Evolutionary conservation across 768 basidiomycete species (phyloP).

Genomic region (Fomitopsis serialis): DNA sequence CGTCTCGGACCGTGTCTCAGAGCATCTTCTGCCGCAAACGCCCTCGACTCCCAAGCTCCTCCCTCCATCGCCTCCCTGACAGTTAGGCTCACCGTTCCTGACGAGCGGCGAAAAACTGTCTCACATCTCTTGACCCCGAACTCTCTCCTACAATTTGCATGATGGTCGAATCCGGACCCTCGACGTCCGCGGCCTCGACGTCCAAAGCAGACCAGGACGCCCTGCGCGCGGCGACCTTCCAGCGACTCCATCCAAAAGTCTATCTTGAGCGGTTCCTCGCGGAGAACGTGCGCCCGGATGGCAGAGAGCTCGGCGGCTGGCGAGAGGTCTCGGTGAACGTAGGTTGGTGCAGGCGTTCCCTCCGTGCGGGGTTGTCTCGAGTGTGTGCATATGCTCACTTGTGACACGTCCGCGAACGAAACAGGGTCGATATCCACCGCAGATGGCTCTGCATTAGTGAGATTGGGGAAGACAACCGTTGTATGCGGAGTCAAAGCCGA

Average conservation of each 20-base stretch:
- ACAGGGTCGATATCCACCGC: constrained; percentile 92
- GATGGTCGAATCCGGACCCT: constrained; percentile 6
- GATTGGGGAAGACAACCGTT: constrained; percentile 89
- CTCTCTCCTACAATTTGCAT: too few relatives aligned
- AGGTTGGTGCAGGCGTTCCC: constrained; percentile 43
- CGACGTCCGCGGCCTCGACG: constrained; percentile 6
- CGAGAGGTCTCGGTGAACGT: constrained; percentile 73
- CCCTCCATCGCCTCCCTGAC: too few relatives aligned
- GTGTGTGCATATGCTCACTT: background rate
- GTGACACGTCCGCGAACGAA: too few relatives aligned
- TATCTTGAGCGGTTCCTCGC: constrained; percentile 85
- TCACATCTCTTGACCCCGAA: too few relatives aligned
- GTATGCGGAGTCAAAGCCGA: constrained; percentile 97
- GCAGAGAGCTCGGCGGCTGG: constrained; percentile 64
- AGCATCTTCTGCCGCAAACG: background rate
- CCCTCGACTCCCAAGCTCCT: background rate
- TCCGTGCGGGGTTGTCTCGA: background rate
- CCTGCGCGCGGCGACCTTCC: constrained; percentile 50
- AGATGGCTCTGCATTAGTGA: constrained; percentile 86
- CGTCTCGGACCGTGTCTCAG: background rate
- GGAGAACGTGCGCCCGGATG: constrained; percentile 79
- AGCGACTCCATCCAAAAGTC: constrained; percentile 81
- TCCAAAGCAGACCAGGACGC: constrained; percentile 14
- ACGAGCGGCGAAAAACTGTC: too few relatives aligned
- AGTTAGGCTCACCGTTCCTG: too few relatives aligned